A percentile compares a stretch with the other conserved stretches of the same genome.
phyloP scores from a whole-genome alignment of 108 stramenopile genomes.

The Stephanodiscus minutulus region DNA sequence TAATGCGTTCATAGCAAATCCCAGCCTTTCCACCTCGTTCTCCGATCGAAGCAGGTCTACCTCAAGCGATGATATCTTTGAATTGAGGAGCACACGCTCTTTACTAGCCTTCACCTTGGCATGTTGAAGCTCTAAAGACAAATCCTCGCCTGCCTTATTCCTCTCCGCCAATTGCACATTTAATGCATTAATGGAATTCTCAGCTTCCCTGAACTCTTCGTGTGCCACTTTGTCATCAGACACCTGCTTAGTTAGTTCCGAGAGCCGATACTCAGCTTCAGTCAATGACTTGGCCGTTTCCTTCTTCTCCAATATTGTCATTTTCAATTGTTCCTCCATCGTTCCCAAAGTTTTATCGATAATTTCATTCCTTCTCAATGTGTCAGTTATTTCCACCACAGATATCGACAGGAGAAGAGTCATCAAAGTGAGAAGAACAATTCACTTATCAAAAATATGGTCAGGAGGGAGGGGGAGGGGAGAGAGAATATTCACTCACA shows the following conservation, averaged over 20 bases:
- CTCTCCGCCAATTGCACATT: constrained; percentile 12
- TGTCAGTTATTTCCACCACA: too few species aligned
- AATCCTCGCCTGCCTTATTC: not conserved
- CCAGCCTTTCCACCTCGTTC: constrained; percentile 1
- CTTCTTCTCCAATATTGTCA: too few species aligned
- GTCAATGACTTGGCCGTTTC: too few species aligned
- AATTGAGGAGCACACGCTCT: not conserved
- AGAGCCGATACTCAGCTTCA: too few species aligned
- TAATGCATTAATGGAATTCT: not conserved
- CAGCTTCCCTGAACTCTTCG: too few species aligned
- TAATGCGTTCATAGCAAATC: not conserved
- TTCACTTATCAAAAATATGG: not conserved
- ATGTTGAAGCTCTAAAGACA: not conserved
- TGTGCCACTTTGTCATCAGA: too few species aligned
- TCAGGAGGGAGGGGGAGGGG: not conserved
- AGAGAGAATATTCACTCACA: not conserved
- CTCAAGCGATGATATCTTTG: constrained; percentile 12
- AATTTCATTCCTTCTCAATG: not conserved
- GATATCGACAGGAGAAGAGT: not conserved
- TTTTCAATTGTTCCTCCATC: too few species aligned
- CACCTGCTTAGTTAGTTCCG: too few species aligned
- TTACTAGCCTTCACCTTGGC: not conserved
- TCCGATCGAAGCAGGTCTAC: constrained; percentile 8
- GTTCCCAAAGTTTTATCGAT: not conserved
- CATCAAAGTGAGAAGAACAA: not conserved